Conservation (phyloP, 1,284 basidiomycete genomes). For the Ustilago cynodontis region DNA sequence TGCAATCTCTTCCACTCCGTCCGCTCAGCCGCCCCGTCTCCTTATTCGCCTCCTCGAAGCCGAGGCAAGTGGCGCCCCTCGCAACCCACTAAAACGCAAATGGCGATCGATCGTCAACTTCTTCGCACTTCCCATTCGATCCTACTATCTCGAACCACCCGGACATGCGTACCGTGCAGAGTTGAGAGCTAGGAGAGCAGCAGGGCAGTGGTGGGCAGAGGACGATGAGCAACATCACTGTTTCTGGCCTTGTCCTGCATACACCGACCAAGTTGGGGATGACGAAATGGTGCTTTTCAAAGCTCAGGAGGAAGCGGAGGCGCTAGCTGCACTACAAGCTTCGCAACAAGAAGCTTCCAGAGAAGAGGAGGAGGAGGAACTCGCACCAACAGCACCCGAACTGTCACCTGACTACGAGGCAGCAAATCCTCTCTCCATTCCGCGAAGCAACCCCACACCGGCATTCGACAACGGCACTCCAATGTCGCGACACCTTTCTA, state of each 20-base stretch:
- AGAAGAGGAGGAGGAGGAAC: constrained; percentile 11
- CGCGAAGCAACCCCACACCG: constrained; percentile 3
- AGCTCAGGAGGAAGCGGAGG: constrained; percentile 39
- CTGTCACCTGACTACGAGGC: not conserved
- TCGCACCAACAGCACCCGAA: not conserved
- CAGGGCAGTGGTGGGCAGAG: constrained; percentile 17
- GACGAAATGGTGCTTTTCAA: constrained; percentile 57
- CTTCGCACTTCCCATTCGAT: constrained; percentile 52
- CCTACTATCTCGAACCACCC: constrained; percentile 47
- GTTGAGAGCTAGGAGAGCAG: constrained; percentile 9
- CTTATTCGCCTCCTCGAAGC: constrained; percentile 14
- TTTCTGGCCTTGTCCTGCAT: constrained; percentile 38
- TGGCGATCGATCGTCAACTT: constrained; percentile 51
- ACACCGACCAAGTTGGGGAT: constrained; percentile 42
- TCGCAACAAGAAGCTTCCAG: constrained; percentile 1
- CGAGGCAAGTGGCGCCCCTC: not conserved
- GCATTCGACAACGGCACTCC: constrained; percentile 22
- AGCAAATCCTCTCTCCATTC: not conserved
- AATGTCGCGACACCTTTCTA: constrained; percentile 30
- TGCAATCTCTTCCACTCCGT: not conserved
- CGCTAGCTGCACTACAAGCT: constrained; percentile 17
- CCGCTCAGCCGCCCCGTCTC: constrained; percentile 8
- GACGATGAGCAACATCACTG: constrained; percentile 10
- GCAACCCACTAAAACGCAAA: constrained; percentile 42
- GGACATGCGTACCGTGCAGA: constrained; percentile 30